Percentiles rank a stretch among this genome's conserved stretches.
Conservation (phyloP, 208 protist species). For the Leishmania major region DNA sequence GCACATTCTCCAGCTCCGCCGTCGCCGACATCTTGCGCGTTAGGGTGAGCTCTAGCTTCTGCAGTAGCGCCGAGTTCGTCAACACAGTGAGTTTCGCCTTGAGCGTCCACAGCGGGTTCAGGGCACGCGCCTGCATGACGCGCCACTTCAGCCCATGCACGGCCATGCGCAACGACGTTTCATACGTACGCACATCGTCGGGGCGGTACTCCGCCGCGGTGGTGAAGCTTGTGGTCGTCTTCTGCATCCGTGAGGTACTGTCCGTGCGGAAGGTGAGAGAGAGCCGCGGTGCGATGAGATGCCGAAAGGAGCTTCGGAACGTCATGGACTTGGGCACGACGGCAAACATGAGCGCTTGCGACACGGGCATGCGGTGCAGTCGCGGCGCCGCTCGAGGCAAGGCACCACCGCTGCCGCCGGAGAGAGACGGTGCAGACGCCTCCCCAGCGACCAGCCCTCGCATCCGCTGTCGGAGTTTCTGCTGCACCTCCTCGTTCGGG, state of each 20-base stretch:
- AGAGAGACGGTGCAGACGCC: neutral
- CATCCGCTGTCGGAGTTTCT: conserved; percentile 43
- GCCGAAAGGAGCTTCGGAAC: conserved; percentile 63
- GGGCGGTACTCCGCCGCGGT: conserved; percentile 37
- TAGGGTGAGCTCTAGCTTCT: conserved; percentile 62
- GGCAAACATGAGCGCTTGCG: conserved; percentile 38
- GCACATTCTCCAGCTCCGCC: conserved; percentile 62
- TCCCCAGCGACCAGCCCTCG: neutral
- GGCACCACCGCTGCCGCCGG: no score
- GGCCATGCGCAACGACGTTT: conserved; percentile 37
- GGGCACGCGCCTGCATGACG: conserved; percentile 36
- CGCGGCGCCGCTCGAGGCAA: neutral
- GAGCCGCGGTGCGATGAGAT: conserved; percentile 46
- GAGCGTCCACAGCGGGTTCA: conserved; percentile 70
- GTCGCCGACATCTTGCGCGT: conserved; percentile 57
- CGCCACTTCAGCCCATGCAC: conserved; percentile 51
- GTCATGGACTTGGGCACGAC: conserved; percentile 47
- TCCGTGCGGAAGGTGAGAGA: conserved; percentile 45
- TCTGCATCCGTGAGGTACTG: conserved; percentile 25
- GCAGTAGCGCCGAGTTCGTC: conserved; percentile 42
- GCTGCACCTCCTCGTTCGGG: conserved; percentile 48
- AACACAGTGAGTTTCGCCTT: conserved; percentile 50
- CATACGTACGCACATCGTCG: conserved; percentile 45
- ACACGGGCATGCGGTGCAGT: conserved; percentile 4
- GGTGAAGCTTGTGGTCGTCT: conserved; percentile 34